Conservation (phyloP, 345 rosid species). For the Balakata baccata region DNA sequence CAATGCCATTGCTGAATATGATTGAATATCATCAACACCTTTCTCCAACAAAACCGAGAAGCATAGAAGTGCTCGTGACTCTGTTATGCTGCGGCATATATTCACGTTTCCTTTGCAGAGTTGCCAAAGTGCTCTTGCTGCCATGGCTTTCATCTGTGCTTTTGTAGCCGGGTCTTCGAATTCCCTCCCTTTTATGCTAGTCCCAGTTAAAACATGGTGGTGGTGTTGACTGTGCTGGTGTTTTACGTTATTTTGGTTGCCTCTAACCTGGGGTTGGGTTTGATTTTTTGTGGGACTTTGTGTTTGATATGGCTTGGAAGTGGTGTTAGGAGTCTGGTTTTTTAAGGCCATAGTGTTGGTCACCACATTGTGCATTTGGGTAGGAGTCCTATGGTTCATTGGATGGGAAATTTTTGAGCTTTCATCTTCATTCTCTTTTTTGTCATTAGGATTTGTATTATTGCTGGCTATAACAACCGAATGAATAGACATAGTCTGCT, state of each 20-base stretch:
- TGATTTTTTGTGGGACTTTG: neutral
- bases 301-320: too few species aligned
- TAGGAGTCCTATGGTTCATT: slow-evolving; percentile 8
- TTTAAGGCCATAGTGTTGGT: slow-evolving; percentile 5
- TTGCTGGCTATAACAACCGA: slow-evolving; percentile 26
- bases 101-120: slow-evolving; percentile 20
- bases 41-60: slow-evolving; percentile 27
- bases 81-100: slow-evolving; percentile 26
- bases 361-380: neutral
- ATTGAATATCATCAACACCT: slow-evolving; percentile 29
- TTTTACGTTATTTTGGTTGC: slow-evolving; percentile 5
- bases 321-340: too few species aligned
- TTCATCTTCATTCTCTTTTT: slow-evolving; percentile 15
- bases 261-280: too few species aligned
- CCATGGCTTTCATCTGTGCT: slow-evolving; percentile 37
- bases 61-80: slow-evolving; percentile 32
- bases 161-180: slow-evolving; percentile 28
- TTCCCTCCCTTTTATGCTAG: slow-evolving; percentile 35
- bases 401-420: slow-evolving; percentile 18
- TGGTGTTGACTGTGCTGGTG: neutral
- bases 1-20: slow-evolving; percentile 32
- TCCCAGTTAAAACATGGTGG: slow-evolving; percentile 21
- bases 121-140: slow-evolving; percentile 34
- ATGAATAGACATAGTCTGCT: slow-evolving; percentile 43
- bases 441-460: neutral